Percentiles rank a stretch among this genome's conserved stretches.
Conservation (phyloP, 2,329 filamentous ascomycete genomes). For the Colletotrichum nymphaeae region DNA sequence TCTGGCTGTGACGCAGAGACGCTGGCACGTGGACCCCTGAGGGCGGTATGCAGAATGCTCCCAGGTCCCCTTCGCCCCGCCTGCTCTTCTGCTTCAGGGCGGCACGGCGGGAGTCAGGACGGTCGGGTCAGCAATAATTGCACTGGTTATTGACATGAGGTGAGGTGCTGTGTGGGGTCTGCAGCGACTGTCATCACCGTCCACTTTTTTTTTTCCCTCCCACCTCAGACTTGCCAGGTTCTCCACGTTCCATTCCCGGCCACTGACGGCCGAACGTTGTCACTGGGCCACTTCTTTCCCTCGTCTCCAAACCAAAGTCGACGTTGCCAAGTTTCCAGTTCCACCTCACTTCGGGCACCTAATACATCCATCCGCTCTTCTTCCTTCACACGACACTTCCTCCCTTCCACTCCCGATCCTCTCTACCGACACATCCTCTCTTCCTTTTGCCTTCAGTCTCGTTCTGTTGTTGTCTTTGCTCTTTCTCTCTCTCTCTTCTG, state of each 20-base stretch:
- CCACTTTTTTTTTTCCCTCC: no score
- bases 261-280: not conserved
- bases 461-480: not conserved
- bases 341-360: no score
- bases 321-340: not conserved
- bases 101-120: not conserved
- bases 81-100: not conserved
- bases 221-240: no score
- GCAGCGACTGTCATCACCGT: slow-evolving; percentile 28
- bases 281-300: not conserved
- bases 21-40: slow-evolving; percentile 14
- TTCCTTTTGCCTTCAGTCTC: not conserved
- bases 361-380: not conserved
- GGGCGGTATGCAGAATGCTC: not conserved
- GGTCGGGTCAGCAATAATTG: not conserved
- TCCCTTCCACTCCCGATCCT: not conserved
- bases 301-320: not conserved
- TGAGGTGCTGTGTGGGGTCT: not conserved
- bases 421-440: not conserved
- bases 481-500: no score
- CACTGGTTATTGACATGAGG: no score
- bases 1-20: slow-evolving; percentile 18
- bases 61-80: not conserved
- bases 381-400: not conserved
- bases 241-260: not conserved